Percentiles rank a stretch among this genome's conserved stretches.
Evolutionary conservation across 148 eudicot genomes (phyloP).

Genomic region (Rheum nobile): DNA sequence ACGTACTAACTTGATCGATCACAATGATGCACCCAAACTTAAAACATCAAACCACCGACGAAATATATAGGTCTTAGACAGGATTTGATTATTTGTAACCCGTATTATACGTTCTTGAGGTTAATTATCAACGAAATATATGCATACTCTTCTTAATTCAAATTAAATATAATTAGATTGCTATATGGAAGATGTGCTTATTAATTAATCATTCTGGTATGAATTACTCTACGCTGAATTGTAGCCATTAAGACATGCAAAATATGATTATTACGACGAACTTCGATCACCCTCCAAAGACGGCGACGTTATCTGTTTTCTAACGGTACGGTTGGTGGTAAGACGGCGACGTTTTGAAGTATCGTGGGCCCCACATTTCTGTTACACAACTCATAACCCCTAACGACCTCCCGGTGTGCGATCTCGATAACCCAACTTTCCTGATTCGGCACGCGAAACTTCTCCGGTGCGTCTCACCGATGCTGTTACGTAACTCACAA

Average conservation of each 20-base stretch:
- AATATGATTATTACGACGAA: not conserved
- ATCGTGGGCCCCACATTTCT: not conserved
- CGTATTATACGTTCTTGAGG: too few relatives aligned
- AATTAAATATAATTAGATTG: too few relatives aligned
- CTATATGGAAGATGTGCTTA: not conserved
- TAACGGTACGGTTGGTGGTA: constrained; percentile 6
- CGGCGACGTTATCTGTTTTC: not conserved
- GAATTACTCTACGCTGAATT: not conserved
- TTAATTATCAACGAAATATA: too few relatives aligned
- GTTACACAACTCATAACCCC: constrained; percentile 2
- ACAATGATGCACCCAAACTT: not conserved
- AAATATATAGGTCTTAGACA: too few relatives aligned
- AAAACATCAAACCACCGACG: not conserved
- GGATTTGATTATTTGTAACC: too few relatives aligned
- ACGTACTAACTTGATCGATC: not conserved
- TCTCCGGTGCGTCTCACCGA: not conserved
- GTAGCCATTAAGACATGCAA: constrained; percentile 1
- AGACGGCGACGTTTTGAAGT: constrained; percentile 6
- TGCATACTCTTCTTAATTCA: too few relatives aligned
- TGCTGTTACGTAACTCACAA: not conserved
- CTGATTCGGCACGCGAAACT: constrained; percentile 4
- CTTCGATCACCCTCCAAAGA: not conserved
- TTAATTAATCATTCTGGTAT: not conserved
- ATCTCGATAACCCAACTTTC: constrained; percentile 3
- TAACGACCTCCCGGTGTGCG: not conserved